Conservation (phyloP, 1,139 yeast genomes). For the Pichia sp. region DNA sequence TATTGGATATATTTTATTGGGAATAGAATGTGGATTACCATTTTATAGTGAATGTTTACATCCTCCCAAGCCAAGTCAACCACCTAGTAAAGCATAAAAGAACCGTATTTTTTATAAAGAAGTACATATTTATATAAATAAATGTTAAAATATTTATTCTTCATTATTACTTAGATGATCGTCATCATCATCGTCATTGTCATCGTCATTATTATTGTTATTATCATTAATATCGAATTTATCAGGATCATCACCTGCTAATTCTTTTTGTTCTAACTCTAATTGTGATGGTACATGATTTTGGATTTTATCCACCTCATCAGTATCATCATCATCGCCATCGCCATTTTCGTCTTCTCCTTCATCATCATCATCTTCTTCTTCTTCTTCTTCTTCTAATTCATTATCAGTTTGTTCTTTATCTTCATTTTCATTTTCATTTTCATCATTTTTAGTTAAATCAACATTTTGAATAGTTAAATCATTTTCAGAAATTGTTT, state of each 20-base stretch:
- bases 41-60: conserved; percentile 28
- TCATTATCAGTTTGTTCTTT: conserved; percentile 20
- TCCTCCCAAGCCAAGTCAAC: conserved; percentile 25
- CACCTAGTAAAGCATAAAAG: conserved; percentile 2
- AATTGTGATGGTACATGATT: conserved; percentile 16
- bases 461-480: conserved; percentile 7
- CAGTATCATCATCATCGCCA: conserved; percentile 4
- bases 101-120: too few species aligned
- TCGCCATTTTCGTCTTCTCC: conserved; percentile 18
- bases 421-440: conserved; percentile 19
- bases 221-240: conserved; percentile 1
- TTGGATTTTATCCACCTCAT: neutral
- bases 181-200: conserved; percentile 9
- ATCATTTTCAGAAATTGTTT: conserved; percentile 2
- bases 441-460: conserved; percentile 15
- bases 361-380: conserved; percentile 16
- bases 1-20: conserved; percentile 39
- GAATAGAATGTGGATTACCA: conserved; percentile 49
- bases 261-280: conserved; percentile 21
- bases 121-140: too few species aligned
- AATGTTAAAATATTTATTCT: too few species aligned
- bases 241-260: conserved; percentile 18
- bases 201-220: conserved; percentile 9
- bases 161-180: neutral
- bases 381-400: conserved; percentile 19